These are phyloP conservation scores for Blumeria hordei DNA, from an alignment of 2,329 filamentous ascomycete genomes.

Conservation along the genomic window DNA sequence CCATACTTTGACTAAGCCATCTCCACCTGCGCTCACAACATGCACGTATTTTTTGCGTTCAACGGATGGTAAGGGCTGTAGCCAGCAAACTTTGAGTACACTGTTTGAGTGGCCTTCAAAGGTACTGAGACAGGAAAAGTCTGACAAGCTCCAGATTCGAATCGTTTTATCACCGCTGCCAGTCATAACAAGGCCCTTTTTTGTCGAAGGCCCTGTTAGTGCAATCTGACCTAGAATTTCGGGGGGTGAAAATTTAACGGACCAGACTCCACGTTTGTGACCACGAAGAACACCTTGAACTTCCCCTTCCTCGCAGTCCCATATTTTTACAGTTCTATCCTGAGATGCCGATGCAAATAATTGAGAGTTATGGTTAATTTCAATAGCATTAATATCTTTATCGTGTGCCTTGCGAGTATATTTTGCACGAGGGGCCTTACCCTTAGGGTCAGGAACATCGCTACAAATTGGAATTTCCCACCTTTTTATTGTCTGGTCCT, in stretches of 20 bases:
- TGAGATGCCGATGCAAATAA: conserved; percentile 91
- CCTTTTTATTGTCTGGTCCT: conserved; percentile 85
- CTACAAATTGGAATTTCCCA: conserved; percentile 53
- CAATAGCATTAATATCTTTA: conserved; percentile 93
- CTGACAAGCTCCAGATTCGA: conserved; percentile 78
- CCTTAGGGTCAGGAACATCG: conserved; percentile 18
- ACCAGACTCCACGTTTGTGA: conserved; percentile 90
- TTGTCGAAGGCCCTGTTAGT: conserved; percentile 39
- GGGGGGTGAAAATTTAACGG: conserved; percentile 73
- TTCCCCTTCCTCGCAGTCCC: conserved; percentile 74
- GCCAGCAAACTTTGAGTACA: conserved; percentile 80
- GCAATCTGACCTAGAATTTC: conserved; percentile 38
- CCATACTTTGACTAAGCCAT: conserved; percentile 94
- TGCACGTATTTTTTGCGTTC: conserved; percentile 37
- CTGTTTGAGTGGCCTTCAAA: conserved; percentile 95
- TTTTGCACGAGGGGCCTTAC: conserved; percentile 36
- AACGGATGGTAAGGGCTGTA: conserved; percentile 27
- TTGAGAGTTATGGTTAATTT: conserved; percentile 47
- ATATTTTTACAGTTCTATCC: conserved; percentile 92
- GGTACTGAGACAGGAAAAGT: conserved; percentile 79
- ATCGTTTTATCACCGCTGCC: conserved; percentile 91
- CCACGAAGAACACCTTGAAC: conserved; percentile 77
- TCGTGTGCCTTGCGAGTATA: conserved; percentile 94
- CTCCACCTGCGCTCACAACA: conserved; percentile 70
- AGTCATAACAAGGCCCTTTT: conserved; percentile 64